A percentile compares a stretch with the other conserved stretches of the same genome.
Conservation (phyloP, 257 asterid species). For the Solanum appendiculatum region DNA sequence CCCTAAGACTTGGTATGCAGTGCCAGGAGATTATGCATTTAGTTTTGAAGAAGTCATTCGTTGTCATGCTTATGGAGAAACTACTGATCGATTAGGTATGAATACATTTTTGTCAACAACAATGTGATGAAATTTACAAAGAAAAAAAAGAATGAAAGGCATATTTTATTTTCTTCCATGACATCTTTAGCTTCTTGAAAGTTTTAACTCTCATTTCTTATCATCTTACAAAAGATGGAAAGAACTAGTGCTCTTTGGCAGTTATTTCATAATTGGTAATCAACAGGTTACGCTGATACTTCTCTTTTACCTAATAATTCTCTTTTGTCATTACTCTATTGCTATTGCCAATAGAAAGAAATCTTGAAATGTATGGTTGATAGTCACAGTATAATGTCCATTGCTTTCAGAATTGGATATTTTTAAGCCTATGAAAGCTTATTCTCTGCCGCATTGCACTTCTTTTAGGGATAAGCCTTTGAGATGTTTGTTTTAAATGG, state of each 20-base stretch:
- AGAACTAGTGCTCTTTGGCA: neutral
- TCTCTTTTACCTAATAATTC: neutral
- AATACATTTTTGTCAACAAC: neutral
- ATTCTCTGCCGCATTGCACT: neutral
- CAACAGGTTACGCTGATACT: neutral
- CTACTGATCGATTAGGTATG: conserved; percentile 68
- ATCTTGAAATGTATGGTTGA: neutral
- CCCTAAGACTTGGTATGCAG: conserved; percentile 97
- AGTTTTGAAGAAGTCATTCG: conserved; percentile 84
- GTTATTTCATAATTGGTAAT: neutral
- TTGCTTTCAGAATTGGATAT: neutral
- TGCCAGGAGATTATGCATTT: conserved; percentile 86
- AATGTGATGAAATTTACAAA: neutral
- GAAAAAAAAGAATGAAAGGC: neutral
- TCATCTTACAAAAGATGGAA: neutral
- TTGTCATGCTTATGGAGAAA: conserved; percentile 55
- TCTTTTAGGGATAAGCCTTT: neutral
- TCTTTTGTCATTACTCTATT: neutral
- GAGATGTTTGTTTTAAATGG: neutral
- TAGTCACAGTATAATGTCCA: neutral
- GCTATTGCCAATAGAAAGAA: neutral
- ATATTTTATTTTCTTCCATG: neutral
- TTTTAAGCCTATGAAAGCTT: neutral
- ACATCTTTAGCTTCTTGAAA: neutral
- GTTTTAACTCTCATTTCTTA: neutral